phyloP scores from a whole-genome alignment of 75 land plant genomes.

The Larix kaempferi region DNA sequence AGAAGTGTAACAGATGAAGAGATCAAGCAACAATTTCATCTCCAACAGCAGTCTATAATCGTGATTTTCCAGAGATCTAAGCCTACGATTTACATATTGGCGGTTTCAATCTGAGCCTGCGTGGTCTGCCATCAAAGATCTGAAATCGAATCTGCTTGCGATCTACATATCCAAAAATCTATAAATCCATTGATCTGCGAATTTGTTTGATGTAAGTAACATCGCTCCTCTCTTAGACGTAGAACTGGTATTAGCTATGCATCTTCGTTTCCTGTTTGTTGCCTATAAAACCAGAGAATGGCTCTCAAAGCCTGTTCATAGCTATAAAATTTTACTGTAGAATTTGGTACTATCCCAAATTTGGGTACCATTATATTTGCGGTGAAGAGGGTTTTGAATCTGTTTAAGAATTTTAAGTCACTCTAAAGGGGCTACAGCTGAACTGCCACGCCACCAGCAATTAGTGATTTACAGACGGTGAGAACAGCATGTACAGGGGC shows the following conservation, averaged over 20 bases:
- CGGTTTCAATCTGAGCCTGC: no score
- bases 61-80: no score
- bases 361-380: slow-evolving; percentile 85
- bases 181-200: no score
- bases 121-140: no score
- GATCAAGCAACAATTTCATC: no score
- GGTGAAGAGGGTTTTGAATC: slow-evolving; percentile 88
- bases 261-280: slow-evolving; percentile 68
- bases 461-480: slow-evolving; percentile 77
- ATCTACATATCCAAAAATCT: no score
- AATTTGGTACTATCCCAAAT: slow-evolving; percentile 87
- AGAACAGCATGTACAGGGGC: slow-evolving; percentile 60
- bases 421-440: slow-evolving; percentile 93
- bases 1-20: no score
- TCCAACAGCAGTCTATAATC: no score
- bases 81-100: no score
- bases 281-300: slow-evolving; percentile 70
- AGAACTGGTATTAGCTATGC: neutral
- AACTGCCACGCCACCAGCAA: slow-evolving; percentile 88
- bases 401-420: slow-evolving; percentile 70
- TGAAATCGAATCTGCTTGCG: no score
- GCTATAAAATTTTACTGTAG: slow-evolving; percentile 90
- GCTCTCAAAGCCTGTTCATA: slow-evolving; percentile 93
- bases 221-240: no score
- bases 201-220: no score